Evolutionary conservation across 164 flowering plant genomes (phyloP).

Genomic region (Warburgia ugandensis): DNA sequence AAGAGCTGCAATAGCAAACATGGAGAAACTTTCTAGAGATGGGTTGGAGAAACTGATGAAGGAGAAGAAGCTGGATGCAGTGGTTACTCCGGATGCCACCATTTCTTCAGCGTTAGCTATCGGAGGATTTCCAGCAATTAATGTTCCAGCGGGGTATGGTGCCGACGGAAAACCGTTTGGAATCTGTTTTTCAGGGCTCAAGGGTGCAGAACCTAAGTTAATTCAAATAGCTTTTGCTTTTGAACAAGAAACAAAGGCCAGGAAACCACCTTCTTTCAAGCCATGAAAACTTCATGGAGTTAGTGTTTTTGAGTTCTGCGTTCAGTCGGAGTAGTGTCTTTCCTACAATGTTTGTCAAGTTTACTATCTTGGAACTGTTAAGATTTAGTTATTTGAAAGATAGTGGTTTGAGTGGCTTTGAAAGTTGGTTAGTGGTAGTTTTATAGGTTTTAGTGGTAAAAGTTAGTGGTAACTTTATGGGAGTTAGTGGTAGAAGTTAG

Average conservation of each 20-base stretch:
- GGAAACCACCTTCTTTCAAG: conserved; percentile 31
- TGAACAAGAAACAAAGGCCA: conserved; percentile 41
- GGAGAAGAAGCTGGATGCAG: conserved; percentile 35
- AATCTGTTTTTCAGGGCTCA: conserved; percentile 40
- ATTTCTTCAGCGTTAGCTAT: conserved; percentile 25
- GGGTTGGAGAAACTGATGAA: conserved; percentile 41
- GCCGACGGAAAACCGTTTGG: conserved; percentile 38
- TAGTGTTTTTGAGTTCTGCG: too few relatives aligned
- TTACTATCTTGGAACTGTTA: too few relatives aligned
- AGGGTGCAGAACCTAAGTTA: conserved; percentile 35
- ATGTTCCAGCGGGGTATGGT: conserved; percentile 48
- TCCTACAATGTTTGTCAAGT: too few relatives aligned
- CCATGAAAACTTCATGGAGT: too few relatives aligned
- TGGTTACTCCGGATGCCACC: conserved; percentile 22
- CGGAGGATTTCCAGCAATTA: conserved; percentile 49
- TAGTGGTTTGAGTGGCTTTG: too few relatives aligned
- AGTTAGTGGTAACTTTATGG: too few relatives aligned
- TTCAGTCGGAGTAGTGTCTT: too few relatives aligned
- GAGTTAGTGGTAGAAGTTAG: too few relatives aligned
- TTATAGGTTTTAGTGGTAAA: too few relatives aligned
- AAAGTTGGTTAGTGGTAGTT: too few relatives aligned
- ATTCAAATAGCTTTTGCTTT: conserved; percentile 49
- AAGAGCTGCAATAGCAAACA: conserved; percentile 14
- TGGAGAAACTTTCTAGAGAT: conserved; percentile 15
- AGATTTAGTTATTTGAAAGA: too few relatives aligned